Evolutionary conservation across 306 rosid genomes (phyloP).

Genomic region (Hylodesmum podocarpum): DNA sequence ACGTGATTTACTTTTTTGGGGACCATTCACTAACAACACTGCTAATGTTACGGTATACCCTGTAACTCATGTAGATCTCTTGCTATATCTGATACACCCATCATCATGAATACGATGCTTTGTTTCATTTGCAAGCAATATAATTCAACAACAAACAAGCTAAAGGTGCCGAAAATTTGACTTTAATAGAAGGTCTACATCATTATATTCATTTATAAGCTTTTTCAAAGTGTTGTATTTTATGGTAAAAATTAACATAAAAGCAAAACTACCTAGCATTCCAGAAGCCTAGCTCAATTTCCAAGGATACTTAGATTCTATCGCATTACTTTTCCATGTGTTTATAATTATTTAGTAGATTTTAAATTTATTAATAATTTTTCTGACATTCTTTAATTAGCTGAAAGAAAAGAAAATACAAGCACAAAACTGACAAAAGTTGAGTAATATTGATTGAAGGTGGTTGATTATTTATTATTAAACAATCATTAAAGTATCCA

Average conservation of each 20-base stretch:
- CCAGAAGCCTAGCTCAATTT: constrained; percentile 20
- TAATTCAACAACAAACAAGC: constrained; percentile 16
- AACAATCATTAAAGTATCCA: constrained; percentile 25
- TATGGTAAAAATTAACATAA: constrained; percentile 15
- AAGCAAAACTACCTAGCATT: constrained; percentile 19
- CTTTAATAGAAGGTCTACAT: constrained; percentile 46
- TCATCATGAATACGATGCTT: constrained; percentile 32
- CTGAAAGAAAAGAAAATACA: neutral
- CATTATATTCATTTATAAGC: constrained; percentile 21
- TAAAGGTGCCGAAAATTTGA: constrained; percentile 37
- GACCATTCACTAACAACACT: constrained; percentile 34
- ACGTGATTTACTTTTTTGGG: constrained; percentile 58
- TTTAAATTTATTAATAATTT: neutral
- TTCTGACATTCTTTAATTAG: neutral
- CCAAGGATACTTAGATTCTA: constrained; percentile 29
- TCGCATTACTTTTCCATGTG: neutral
- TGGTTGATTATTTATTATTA: neutral
- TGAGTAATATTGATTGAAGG: neutral
- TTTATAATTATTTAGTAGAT: neutral
- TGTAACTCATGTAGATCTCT: constrained; percentile 16
- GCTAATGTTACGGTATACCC: constrained; percentile 4
- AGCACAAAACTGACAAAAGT: constrained; percentile 17
- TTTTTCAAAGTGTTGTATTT: constrained; percentile 28
- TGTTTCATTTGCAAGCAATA: constrained; percentile 53
- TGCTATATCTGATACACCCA: constrained; percentile 8